A percentile compares a stretch with the other conserved stretches of the same genome.
Evolutionary conservation across 129 eudicot genomes (phyloP).

Genomic region (Ambrosia artemisiifolia): DNA sequence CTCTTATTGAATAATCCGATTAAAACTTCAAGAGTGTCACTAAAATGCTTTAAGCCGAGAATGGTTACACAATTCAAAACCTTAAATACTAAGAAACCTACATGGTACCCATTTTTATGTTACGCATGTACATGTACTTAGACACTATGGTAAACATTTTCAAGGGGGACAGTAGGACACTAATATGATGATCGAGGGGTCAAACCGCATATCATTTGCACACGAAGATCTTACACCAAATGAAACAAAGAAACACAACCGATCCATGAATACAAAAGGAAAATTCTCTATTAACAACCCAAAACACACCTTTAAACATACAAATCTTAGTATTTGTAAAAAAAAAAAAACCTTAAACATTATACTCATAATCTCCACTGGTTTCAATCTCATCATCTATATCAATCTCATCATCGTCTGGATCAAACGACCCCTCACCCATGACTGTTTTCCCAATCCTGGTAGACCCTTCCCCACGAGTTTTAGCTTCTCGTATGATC

Average conservation of each 20-base stretch:
- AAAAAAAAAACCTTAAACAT: constrained; percentile 21
- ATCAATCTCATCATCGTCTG: constrained; percentile 41
- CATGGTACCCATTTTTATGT: too few relatives aligned
- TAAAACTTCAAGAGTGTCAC: too few relatives aligned
- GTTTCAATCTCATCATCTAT: constrained; percentile 54
- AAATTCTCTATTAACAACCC: constrained; percentile 12
- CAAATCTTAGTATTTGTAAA: neutral
- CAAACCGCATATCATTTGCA: constrained; percentile 10
- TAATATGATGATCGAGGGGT: too few relatives aligned
- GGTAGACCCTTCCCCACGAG: constrained; percentile 42
- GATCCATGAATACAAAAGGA: constrained; percentile 7
- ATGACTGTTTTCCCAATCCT: constrained; percentile 14
- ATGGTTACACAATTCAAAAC: too few relatives aligned
- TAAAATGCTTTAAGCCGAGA: too few relatives aligned
- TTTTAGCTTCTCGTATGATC: constrained; percentile 71
- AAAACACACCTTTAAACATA: constrained; percentile 15
- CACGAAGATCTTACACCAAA: neutral
- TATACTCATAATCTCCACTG: constrained; percentile 44
- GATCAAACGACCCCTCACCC: constrained; percentile 45
- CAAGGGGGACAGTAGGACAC: too few relatives aligned
- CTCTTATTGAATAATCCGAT: too few relatives aligned
- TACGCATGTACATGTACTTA: too few relatives aligned
- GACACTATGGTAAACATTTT: too few relatives aligned
- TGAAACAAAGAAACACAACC: constrained; percentile 15
- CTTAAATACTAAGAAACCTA: too few relatives aligned